These are phyloP conservation scores for Phytopythium ostracodes DNA, from an alignment of 352 stramenopile species.

Conservation along the genomic window DNA sequence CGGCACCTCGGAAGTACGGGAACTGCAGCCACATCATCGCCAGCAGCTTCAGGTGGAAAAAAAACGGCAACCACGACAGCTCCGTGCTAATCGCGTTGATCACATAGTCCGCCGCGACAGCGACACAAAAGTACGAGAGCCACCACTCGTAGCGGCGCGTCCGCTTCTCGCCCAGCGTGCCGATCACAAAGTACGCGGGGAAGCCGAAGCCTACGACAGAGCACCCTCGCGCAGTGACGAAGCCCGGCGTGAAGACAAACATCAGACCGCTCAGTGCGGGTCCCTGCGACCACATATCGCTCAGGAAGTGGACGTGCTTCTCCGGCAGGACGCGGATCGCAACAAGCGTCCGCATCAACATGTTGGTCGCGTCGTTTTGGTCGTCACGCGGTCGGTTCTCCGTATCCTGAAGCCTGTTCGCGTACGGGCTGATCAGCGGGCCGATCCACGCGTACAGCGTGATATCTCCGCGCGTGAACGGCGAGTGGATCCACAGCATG, in stretches of 20 bases:
- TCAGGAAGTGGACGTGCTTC: slow-evolving; percentile 59
- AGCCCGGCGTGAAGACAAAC: slow-evolving; percentile 84
- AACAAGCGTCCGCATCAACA: slow-evolving; percentile 66
- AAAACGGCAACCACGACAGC: slow-evolving; percentile 80
- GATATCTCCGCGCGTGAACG: slow-evolving; percentile 65
- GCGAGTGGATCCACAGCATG: slow-evolving; percentile 79
- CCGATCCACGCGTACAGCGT: slow-evolving; percentile 67
- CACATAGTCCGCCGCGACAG: slow-evolving; percentile 65
- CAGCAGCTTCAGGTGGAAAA: slow-evolving; percentile 83
- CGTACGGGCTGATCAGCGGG: slow-evolving; percentile 69
- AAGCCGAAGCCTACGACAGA: slow-evolving; percentile 77
- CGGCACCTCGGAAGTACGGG: slow-evolving; percentile 84
- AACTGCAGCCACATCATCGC: slow-evolving; percentile 89
- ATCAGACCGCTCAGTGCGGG: slow-evolving; percentile 71
- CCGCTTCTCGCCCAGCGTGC: slow-evolving; percentile 67
- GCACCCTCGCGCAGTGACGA: slow-evolving; percentile 74
- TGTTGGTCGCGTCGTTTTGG: slow-evolving; percentile 44
- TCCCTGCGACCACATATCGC: slow-evolving; percentile 76
- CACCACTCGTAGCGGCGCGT: slow-evolving; percentile 85
- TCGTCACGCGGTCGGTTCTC: slow-evolving; percentile 15
- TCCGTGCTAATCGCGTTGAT: slow-evolving; percentile 46
- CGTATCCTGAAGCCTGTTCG: slow-evolving; percentile 53
- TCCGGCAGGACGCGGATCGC: slow-evolving; percentile 62
- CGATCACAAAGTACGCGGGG: slow-evolving; percentile 78
- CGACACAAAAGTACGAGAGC: slow-evolving; percentile 80